A percentile compares a stretch with the other conserved stretches of the same genome.
These are phyloP conservation scores for Stachybotrys echinatus DNA, from an alignment of 2,329 filamentous ascomycete species.

Conservation along the genomic window DNA sequence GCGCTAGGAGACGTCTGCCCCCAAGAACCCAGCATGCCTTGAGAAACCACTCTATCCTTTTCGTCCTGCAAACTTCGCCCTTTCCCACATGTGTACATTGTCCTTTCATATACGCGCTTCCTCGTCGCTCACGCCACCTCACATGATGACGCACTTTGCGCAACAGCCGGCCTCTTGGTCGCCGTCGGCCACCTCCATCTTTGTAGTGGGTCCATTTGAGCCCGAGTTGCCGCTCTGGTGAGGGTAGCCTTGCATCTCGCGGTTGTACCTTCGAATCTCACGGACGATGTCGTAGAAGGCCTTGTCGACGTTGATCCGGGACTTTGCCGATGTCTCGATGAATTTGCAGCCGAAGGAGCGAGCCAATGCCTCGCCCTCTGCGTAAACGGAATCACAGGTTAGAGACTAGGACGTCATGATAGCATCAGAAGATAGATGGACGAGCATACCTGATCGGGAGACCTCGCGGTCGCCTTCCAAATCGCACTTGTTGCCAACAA, in stretches of 20 bases:
- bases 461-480: slow-evolving; percentile 89
- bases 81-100: not conserved
- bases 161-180: slow-evolving; percentile 73
- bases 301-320: slow-evolving; percentile 95
- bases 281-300: slow-evolving; percentile 98
- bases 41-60: not conserved
- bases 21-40: not conserved
- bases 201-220: slow-evolving; percentile 56
- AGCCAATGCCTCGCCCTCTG: slow-evolving; percentile 87
- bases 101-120: slow-evolving; percentile 10
- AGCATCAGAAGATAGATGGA: slow-evolving; percentile 2
- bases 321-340: slow-evolving; percentile 98
- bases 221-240: slow-evolving; percentile 62
- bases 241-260: slow-evolving; percentile 88
- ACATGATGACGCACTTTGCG: slow-evolving; percentile 84
- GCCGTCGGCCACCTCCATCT: slow-evolving; percentile 74
- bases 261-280: slow-evolving; percentile 97
- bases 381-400: slow-evolving; percentile 10
- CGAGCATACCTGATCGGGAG: slow-evolving; percentile 70
- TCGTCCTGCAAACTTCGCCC: not conserved
- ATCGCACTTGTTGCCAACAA: slow-evolving; percentile 99
- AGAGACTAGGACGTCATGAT: not conserved
- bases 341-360: slow-evolving; percentile 93
- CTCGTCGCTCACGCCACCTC: slow-evolving; percentile 25
- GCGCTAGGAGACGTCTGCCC: not conserved